Evolutionary conservation across 768 basidiomycete genomes (phyloP).

Genomic region (Mrakia hoshinonis): DNA sequence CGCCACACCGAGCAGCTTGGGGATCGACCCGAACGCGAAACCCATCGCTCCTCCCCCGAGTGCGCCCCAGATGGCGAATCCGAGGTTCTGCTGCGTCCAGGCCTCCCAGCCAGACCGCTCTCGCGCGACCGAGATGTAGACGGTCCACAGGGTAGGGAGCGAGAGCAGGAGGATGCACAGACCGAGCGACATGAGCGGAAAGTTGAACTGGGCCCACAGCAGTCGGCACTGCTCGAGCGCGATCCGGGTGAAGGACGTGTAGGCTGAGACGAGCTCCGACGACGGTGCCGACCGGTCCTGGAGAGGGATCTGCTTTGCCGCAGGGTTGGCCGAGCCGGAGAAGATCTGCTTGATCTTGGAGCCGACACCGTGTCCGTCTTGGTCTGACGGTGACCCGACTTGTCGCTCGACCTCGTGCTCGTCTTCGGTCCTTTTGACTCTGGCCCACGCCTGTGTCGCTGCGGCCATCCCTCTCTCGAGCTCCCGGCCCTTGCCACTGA

Average conservation of each 20-base stretch:
- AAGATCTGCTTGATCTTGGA: conserved; percentile 10
- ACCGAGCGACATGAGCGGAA: conserved; percentile 65
- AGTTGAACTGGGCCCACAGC: conserved; percentile 93
- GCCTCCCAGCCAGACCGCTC: conserved; percentile 39
- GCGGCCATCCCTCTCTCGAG: conserved; percentile 57
- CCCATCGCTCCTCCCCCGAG: conserved; percentile 27
- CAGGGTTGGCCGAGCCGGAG: not conserved
- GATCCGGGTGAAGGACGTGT: conserved; percentile 51
- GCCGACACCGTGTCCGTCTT: not conserved
- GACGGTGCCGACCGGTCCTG: conserved; percentile 13
- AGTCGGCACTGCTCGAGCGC: conserved; percentile 64
- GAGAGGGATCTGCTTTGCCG: not conserved
- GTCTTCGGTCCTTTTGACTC: conserved; percentile 29
- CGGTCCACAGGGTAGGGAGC: conserved; percentile 50
- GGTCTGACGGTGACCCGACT: not conserved
- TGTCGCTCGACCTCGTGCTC: conserved; percentile 1
- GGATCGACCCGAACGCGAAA: not conserved
- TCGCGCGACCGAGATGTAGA: conserved; percentile 50
- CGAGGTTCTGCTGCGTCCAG: conserved; percentile 32
- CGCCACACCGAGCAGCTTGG: conserved; percentile 10
- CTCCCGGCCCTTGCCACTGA: conserved; percentile 57
- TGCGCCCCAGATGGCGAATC: conserved; percentile 24
- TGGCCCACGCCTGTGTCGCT: conserved; percentile 48
- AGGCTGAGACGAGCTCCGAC: conserved; percentile 31
- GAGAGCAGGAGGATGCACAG: conserved; percentile 54